These are phyloP conservation scores for Euphorbia celastroides DNA, from an alignment of 441 rosid species.

Conservation along the genomic window DNA sequence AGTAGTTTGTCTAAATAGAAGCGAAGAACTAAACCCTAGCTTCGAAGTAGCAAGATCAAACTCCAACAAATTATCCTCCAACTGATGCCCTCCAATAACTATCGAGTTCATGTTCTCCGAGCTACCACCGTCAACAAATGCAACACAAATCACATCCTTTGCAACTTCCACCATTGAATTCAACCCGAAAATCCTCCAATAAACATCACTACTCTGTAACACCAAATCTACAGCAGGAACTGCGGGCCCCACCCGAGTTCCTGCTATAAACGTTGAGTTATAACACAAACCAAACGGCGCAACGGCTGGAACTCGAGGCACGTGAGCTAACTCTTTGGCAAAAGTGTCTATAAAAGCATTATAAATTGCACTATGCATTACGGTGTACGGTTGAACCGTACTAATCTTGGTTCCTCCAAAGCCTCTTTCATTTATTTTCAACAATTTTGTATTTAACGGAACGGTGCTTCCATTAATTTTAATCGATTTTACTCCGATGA, in stretches of 20 bases:
- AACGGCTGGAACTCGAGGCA: slow-evolving; percentile 16
- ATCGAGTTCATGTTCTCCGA: slow-evolving; percentile 24
- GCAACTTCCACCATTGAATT: slow-evolving; percentile 36
- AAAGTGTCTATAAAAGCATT: slow-evolving; percentile 27
- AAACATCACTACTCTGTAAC: slow-evolving; percentile 9
- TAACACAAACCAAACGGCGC: slow-evolving; percentile 32
- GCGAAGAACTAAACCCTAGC: slow-evolving; percentile 37
- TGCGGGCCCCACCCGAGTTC: slow-evolving; percentile 17
- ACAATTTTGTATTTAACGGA: slow-evolving; percentile 35
- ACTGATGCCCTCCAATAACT: slow-evolving; percentile 40
- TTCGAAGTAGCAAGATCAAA: slow-evolving; percentile 11
- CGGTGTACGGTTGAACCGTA: slow-evolving; percentile 60
- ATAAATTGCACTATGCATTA: slow-evolving; percentile 30
- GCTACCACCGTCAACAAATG: slow-evolving; percentile 35
- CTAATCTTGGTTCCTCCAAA: slow-evolving; percentile 71
- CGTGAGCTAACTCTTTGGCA: slow-evolving; percentile 6
- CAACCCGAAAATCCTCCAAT: slow-evolving; percentile 34
- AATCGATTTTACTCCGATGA: slow-evolving; percentile 46
- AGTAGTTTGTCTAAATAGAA: slow-evolving; percentile 15
- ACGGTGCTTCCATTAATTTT: slow-evolving; percentile 28
- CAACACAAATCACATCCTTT: slow-evolving; percentile 29
- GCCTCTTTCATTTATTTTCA: slow-evolving; percentile 38
- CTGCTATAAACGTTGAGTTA: slow-evolving; percentile 2
- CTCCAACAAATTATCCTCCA: background rate
- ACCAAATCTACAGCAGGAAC: slow-evolving; percentile 32